Conservation (phyloP, 306 rosid genomes). For the Cucurbita argyrosperma region DNA sequence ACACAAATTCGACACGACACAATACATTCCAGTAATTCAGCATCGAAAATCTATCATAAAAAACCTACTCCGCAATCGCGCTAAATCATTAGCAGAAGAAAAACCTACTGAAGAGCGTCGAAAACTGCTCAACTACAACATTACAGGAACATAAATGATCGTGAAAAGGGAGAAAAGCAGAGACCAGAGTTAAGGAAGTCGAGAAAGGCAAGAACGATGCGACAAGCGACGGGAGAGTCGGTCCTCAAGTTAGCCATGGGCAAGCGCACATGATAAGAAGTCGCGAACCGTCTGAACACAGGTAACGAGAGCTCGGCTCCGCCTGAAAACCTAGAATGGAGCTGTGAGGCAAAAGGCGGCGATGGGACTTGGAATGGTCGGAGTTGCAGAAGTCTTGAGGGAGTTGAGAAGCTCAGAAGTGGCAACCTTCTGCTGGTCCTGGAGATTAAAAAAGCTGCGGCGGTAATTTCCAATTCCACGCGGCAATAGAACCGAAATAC, state of each 20-base stretch:
- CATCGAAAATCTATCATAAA: background rate
- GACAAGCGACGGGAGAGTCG: constrained; percentile 65
- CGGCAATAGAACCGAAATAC: background rate
- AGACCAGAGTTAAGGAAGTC: constrained; percentile 58
- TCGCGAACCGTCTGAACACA: background rate
- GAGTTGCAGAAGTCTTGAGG: background rate
- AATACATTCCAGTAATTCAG: background rate
- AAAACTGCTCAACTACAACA: background rate
- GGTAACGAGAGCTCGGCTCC: background rate
- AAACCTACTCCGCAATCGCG: background rate
- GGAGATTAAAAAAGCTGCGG: background rate
- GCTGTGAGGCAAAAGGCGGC: background rate
- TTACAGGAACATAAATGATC: background rate
- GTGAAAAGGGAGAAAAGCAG: background rate
- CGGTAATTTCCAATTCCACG: background rate
- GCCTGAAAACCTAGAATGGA: background rate
- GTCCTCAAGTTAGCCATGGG: constrained; percentile 20
- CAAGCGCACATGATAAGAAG: background rate
- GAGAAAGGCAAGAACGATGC: constrained; percentile 66
- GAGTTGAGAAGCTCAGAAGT: background rate
- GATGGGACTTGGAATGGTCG: background rate
- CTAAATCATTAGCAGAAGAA: background rate
- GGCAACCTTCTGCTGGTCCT: background rate
- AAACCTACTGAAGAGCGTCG: background rate
- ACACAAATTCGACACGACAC: background rate